Evolutionary conservation across 148 eudicot species (phyloP), one percentile per base, ranked within the genome.

Genomic region (Tetragonia tetragonoides): DNA sequence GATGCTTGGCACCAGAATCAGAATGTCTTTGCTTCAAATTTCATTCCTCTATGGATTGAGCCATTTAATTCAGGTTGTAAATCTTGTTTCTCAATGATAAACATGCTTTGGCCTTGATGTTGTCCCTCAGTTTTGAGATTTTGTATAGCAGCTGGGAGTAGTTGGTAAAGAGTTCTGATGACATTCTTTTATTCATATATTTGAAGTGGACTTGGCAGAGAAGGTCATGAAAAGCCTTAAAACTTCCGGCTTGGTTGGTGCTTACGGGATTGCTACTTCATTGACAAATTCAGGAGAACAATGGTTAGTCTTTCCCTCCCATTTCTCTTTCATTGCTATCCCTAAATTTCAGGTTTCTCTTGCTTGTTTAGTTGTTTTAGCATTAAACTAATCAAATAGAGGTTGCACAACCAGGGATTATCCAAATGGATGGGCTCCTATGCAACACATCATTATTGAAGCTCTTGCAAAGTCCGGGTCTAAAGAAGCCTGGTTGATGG

Each of bases 361-460:
- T 20, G 2, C 24, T 60, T 37, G 37, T 40, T 39, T 39, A 24
- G 24, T 51, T 68, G 21, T 18, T 57, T 16, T 75, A 66, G 20
- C 39, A n/a, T 53, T 20, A 40, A 74, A 78, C 51, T 75, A 39
- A 74, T 4, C 9, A 2, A 6, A 41, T 18, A 70, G 57, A 65
- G 37, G 9, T 78, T 74, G 60, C 42, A 56, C 64, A 5, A 77
- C 68, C 80, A 95, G 99, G 97, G 99, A 95, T 80, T 95, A 81
- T 84, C 99, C 99, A 2, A 93, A 93, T 74, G 97, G 99, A 24
- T 95, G 99, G 99, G 97, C 97, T 0, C 97, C 99, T 15, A 72
- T 93, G 69, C 99, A 95, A 81, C 97, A 95, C 80, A 78, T 95
- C 74, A 93, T 95, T 10, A 93, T 90, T 39, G 97, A 95, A 84